Conservation (phyloP, 1,284 basidiomycete species). For the Irpex sp. region DNA sequence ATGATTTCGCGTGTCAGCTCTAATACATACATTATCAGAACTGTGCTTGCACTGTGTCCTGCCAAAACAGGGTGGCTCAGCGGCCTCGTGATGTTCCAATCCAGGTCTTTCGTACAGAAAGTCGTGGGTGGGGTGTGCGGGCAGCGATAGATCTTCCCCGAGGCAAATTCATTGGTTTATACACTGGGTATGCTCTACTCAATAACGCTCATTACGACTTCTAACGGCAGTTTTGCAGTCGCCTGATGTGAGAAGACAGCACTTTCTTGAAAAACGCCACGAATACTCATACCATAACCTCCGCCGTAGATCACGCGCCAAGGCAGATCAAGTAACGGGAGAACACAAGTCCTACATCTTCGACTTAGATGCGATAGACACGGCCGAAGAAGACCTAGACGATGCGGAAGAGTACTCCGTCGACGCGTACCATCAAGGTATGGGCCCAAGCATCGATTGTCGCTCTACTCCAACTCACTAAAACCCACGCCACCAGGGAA, state of each 20-base stretch:
- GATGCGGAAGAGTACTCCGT: constrained; percentile 41
- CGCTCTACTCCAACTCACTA: constrained; percentile 3
- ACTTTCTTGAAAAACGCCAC: not conserved
- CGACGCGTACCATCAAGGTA: constrained; percentile 46
- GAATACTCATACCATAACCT: constrained; percentile 25
- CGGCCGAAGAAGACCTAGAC: constrained; percentile 26
- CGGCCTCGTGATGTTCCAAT: constrained; percentile 31
- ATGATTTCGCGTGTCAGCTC: not conserved
- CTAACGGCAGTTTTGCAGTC: constrained; percentile 11
- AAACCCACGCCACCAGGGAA: constrained; percentile 42
- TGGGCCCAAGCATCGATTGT: constrained; percentile 11
- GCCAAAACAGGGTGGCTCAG: constrained; percentile 36
- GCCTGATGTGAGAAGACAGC: constrained; percentile 21
- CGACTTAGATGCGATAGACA: constrained; percentile 55
- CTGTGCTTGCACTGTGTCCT: constrained; percentile 23
- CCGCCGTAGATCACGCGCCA: constrained; percentile 25
- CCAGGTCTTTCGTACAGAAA: constrained; percentile 32
- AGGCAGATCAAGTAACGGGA: constrained; percentile 31
- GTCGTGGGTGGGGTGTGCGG: constrained; percentile 35
- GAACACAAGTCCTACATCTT: constrained; percentile 46
- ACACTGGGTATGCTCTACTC: constrained; percentile 47
- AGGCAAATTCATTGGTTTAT: constrained; percentile 60
- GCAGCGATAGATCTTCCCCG: constrained; percentile 32
- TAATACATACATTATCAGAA: constrained; percentile 13
- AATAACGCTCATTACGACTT: not conserved